These are phyloP conservation scores for Solanum dulcamara DNA, from an alignment of 257 asterid genomes.

Conservation along the genomic window DNA sequence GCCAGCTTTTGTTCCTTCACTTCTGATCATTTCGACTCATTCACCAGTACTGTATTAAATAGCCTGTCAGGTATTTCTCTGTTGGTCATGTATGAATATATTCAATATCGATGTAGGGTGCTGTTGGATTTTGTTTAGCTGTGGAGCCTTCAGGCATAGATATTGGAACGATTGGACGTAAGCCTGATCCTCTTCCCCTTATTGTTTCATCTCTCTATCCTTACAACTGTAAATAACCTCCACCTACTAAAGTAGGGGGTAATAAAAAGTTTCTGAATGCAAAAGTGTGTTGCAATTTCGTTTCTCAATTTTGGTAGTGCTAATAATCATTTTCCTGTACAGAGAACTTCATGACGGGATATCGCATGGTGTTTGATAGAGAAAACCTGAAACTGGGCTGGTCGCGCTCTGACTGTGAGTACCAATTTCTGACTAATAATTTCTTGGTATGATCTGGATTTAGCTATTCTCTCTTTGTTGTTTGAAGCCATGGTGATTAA, in stretches of 20 bases:
- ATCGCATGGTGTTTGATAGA: conserved; percentile 69
- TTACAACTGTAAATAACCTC: not conserved
- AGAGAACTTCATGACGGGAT: conserved; percentile 89
- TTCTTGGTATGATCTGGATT: not conserved
- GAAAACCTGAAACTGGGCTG: conserved; percentile 69
- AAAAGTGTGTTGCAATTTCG: not conserved
- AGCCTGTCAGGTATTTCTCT: not conserved
- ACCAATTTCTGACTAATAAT: not conserved
- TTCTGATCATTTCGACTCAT: not conserved
- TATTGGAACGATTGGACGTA: conserved; percentile 85
- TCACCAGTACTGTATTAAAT: not conserved
- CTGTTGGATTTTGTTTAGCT: conserved; percentile 82
- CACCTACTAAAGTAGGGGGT: not conserved
- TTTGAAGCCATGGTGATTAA: not conserved
- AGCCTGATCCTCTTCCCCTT: conserved; percentile 16
- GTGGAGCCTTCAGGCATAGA: conserved; percentile 40
- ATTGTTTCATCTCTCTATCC: not conserved
- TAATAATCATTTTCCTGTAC: conserved; percentile 16
- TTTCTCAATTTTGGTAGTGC: not conserved
- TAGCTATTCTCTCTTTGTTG: not conserved
- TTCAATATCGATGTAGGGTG: conserved; percentile 49
- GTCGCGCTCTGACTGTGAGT: conserved; percentile 74
- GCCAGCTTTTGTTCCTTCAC: not conserved
- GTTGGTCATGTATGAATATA: not conserved
- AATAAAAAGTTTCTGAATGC: not conserved